phyloP scores from a whole-genome alignment of 306 rosid genomes.

The Acmispon strigosus region DNA sequence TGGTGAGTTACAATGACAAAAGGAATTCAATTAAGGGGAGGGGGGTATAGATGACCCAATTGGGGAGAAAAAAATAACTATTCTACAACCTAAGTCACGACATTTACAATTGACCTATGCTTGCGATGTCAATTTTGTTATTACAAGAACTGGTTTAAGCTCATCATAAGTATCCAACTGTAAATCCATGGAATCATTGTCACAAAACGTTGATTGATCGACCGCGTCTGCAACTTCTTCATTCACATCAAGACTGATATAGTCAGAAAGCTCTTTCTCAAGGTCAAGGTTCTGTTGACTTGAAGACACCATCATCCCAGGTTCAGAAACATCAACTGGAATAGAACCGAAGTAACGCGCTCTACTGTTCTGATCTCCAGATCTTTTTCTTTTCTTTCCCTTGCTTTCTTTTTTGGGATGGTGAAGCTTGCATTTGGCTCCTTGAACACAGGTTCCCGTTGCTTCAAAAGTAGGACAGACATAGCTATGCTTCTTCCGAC shows the following conservation, averaged over 20 bases:
- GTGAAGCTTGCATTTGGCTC: slow-evolving; percentile 79
- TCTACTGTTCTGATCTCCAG: slow-evolving; percentile 37
- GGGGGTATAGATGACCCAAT: not conserved
- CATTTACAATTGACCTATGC: slow-evolving; percentile 1
- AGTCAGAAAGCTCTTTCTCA: slow-evolving; percentile 41
- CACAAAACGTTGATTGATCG: slow-evolving; percentile 24
- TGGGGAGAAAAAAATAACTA: not conserved
- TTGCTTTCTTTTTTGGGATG: slow-evolving; percentile 60
- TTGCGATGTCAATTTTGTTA: slow-evolving; percentile 13
- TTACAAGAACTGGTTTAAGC: slow-evolving; percentile 49
- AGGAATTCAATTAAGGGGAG: not conserved
- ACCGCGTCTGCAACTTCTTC: slow-evolving; percentile 35
- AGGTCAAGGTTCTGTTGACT: slow-evolving; percentile 20
- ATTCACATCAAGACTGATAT: slow-evolving; percentile 45
- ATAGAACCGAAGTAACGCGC: slow-evolving; percentile 72
- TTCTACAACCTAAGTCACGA: slow-evolving; percentile 5
- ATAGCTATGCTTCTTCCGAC: slow-evolving; percentile 95
- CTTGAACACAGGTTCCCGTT: slow-evolving; percentile 65
- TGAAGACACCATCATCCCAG: slow-evolving; percentile 22
- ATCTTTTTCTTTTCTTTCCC: slow-evolving; percentile 74
- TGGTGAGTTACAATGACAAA: not conserved
- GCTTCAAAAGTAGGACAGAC: slow-evolving; percentile 77
- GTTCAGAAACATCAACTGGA: slow-evolving; percentile 20
- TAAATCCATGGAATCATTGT: slow-evolving; percentile 33
- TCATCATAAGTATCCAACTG: slow-evolving; percentile 47